Evolutionary conservation across 768 basidiomycete species (phyloP).

Genomic region (Hortiboletus campestris): DNA sequence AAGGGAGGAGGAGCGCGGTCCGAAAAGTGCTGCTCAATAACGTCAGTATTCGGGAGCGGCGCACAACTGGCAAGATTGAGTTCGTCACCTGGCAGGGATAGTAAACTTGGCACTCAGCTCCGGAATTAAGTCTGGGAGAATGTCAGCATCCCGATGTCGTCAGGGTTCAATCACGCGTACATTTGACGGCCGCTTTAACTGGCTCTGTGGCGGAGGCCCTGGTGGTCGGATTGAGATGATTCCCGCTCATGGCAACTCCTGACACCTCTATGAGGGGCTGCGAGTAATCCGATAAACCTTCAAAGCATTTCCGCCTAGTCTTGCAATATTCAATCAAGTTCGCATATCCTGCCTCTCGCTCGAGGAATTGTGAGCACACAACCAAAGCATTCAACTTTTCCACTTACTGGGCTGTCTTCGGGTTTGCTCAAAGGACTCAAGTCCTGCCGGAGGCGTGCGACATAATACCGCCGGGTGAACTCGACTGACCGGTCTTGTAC

Average conservation of each 20-base stretch:
- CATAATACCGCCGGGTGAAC: slow-evolving; percentile 69
- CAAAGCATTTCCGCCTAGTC: slow-evolving; percentile 57
- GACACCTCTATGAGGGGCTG: slow-evolving; percentile 76
- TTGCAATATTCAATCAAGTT: slow-evolving; percentile 70
- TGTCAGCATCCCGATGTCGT: slow-evolving; percentile 26
- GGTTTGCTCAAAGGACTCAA: slow-evolving; percentile 73
- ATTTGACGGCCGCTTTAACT: slow-evolving; percentile 51
- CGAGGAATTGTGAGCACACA: slow-evolving; percentile 7
- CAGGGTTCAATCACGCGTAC: slow-evolving; percentile 40
- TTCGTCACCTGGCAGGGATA: slow-evolving; percentile 64
- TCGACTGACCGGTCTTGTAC: slow-evolving; percentile 78
- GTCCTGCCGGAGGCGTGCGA: slow-evolving; percentile 56
- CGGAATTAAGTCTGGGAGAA: slow-evolving; percentile 70
- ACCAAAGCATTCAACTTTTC: background rate
- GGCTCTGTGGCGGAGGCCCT: slow-evolving; percentile 37
- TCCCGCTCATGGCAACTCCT: slow-evolving; percentile 47
- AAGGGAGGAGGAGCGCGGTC: slow-evolving; percentile 70
- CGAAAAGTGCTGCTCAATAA: slow-evolving; percentile 54
- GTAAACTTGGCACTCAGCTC: slow-evolving; percentile 73
- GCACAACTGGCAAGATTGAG: slow-evolving; percentile 16
- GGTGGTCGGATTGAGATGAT: slow-evolving; percentile 58
- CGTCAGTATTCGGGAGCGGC: slow-evolving; percentile 23
- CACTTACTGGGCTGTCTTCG: slow-evolving; percentile 58
- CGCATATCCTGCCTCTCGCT: slow-evolving; percentile 62
- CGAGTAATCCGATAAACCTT: slow-evolving; percentile 54